A percentile compares a stretch with the other conserved stretches of the same genome.
Evolutionary conservation across 2,329 filamentous ascomycete species (phyloP).

Genomic region (Lasiodiplodia sp.): DNA sequence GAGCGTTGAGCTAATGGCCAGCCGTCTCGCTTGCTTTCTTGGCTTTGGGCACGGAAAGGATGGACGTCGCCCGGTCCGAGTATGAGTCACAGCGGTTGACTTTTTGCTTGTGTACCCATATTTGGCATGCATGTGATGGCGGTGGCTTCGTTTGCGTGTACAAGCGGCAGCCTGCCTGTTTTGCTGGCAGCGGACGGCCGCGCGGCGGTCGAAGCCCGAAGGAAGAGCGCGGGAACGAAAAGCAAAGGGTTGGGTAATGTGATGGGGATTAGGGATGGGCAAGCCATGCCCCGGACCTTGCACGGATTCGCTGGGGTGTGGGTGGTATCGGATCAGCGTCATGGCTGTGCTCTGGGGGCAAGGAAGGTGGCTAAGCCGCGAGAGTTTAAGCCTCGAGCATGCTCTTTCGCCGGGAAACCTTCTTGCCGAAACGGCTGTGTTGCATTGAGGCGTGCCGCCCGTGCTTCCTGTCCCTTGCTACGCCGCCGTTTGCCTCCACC

Average conservation of each 20-base stretch:
- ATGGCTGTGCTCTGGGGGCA: constrained; percentile 16
- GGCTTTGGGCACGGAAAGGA: neutral
- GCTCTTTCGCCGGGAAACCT: neutral
- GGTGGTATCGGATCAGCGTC: constrained; percentile 16
- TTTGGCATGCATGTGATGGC: neutral
- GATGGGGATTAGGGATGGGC: constrained; percentile 2
- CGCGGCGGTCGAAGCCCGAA: neutral
- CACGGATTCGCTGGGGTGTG: constrained; percentile 3
- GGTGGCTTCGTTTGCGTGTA: neutral
- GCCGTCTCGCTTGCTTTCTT: neutral
- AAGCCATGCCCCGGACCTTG: constrained; percentile 19
- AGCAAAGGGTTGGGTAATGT: neutral
- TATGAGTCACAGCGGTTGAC: constrained; percentile 17
- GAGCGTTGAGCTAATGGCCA: neutral
- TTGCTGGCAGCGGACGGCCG: neutral
- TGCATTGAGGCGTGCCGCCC: constrained; percentile 12
- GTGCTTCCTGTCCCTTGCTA: neutral
- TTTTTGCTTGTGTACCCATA: neutral
- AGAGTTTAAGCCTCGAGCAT: neutral
- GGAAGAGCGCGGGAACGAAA: constrained; percentile 1
- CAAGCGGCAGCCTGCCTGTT: neutral
- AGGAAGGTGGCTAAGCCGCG: neutral
- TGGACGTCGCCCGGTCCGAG: neutral
- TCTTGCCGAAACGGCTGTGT: constrained; percentile 10
- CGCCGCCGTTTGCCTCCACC: neutral